Base-by-base conservation (phyloP, 345 rosid species). In the Gossypium raimondii region DNA sequence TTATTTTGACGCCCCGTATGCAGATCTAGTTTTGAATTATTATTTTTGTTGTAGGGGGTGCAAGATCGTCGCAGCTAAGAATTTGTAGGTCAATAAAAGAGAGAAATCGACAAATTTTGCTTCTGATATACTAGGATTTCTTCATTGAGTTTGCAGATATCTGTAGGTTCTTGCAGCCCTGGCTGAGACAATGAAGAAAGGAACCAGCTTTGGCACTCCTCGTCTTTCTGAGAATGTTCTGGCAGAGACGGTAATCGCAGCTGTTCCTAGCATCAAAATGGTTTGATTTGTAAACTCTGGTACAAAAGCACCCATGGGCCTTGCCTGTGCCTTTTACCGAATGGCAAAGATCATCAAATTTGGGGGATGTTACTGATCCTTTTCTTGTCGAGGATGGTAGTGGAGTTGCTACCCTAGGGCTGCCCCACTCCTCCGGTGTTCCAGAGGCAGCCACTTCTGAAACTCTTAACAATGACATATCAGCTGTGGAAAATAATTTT, bases 181-280 rank as follows among this genome's bases (percentile, higher is more conserved):
- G 80, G 86, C 88, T 16, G 97, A 93, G 84, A 91, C 97, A 43
- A 90, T 93, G 94, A 89, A 91, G 85, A 93, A 93, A 83, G 99
- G 99, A 70, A 95, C 99, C 76, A 93, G 99, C 87, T 94, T 92
- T 86, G 98, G 98, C 25, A 98, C 98, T 77, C 98, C 98, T 61
- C 91, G 98, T 82, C 93, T 94, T 77, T 83, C 88, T 38, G 97
- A 94, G 89, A 94, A 94, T 82, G 84, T 81, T 75, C 75, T 92
- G 62, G 95, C 98, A 0, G 93, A 91, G 85, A 87, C 91, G 96
- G 98, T 93, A 41, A 90, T 91, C 69, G 82, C 94, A 20, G 98
- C 98, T 59, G 98, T 93, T 80, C 98, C 96, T 4, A 78, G 88
- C 83, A 90, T 94, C 73, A 94, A 94, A 77, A 94, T 91, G 98